A percentile compares a stretch with the other conserved stretches of the same genome.
Evolutionary conservation across 2,329 filamentous ascomycete species (phyloP).

Genomic region (Penicillium brasilianum): DNA sequence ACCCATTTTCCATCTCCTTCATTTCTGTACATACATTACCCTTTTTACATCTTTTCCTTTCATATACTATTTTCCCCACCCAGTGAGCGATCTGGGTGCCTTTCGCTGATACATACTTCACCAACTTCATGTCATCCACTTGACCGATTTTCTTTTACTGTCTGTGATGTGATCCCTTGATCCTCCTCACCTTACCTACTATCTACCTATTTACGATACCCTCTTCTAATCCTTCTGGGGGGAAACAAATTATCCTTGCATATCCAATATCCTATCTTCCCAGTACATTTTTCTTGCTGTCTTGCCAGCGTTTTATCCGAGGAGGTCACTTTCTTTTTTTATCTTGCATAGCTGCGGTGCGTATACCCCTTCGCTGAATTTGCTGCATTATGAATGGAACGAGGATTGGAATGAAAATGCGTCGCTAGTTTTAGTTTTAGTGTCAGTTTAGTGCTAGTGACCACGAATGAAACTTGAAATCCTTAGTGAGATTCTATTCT

Average conservation of each 20-base stretch:
- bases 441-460: background rate
- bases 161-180: slow-evolving; percentile 11
- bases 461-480: background rate
- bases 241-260: slow-evolving; percentile 22
- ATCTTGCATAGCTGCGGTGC: slow-evolving; percentile 40
- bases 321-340: slow-evolving; percentile 29
- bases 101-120: slow-evolving; percentile 37
- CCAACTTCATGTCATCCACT: slow-evolving; percentile 34
- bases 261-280: slow-evolving; percentile 13
- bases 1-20: slow-evolving; percentile 2
- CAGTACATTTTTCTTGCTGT: slow-evolving; percentile 16
- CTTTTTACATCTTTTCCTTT: slow-evolving; percentile 14
- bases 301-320: slow-evolving; percentile 16
- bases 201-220: slow-evolving; percentile 4
- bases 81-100: slow-evolving; percentile 30
- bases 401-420: background rate
- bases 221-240: slow-evolving; percentile 28
- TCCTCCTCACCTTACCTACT: slow-evolving; percentile 6
- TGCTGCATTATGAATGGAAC: slow-evolving; percentile 31
- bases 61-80: slow-evolving; percentile 12
- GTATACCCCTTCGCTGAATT: slow-evolving; percentile 40
- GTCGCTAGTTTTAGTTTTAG: background rate
- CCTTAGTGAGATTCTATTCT: too few relatives aligned
- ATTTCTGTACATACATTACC: slow-evolving; percentile 30
- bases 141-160: slow-evolving; percentile 18